phyloP scores from a whole-genome alignment of 2,329 filamentous ascomycete species.

The Ambrosiella cleistominuta region DNA sequence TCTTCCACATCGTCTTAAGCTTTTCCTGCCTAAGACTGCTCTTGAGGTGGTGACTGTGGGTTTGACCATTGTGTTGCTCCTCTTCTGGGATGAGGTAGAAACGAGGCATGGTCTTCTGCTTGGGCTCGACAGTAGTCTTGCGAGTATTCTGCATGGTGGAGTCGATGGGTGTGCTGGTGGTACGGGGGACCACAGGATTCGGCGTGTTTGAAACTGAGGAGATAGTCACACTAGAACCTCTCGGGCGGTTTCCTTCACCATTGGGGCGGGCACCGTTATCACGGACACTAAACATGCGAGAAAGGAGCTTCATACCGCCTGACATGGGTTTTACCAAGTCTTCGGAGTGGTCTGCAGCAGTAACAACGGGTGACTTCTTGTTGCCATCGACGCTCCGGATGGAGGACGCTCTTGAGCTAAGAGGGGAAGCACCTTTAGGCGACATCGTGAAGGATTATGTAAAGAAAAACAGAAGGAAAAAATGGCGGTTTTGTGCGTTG shows the following conservation, averaged over 20 bases:
- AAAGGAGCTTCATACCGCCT: constrained; percentile 10
- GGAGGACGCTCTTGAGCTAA: constrained; percentile 12
- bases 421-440: constrained; percentile 9
- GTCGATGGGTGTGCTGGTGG: constrained; percentile 7
- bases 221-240: constrained; percentile 12
- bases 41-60: constrained; percentile 79
- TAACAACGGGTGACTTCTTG: constrained; percentile 9
- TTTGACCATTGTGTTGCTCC: constrained; percentile 47
- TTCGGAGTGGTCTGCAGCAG: constrained; percentile 4
- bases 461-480: no score
- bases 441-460: constrained; percentile 4
- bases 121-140: constrained; percentile 5
- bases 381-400: constrained; percentile 10
- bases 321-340: constrained; percentile 10
- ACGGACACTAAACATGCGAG: constrained; percentile 11
- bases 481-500: no score
- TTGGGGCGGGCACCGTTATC: constrained; percentile 4
- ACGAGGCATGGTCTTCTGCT: constrained; percentile 9
- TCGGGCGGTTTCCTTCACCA: constrained; percentile 10
- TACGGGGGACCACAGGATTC: constrained; percentile 4
- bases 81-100: constrained; percentile 21
- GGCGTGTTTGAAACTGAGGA: constrained; percentile 1
- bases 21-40: constrained; percentile 88
- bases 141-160: constrained; percentile 1
- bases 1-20: constrained; percentile 76